Percentiles rank a stretch among this genome's conserved stretches.
Conservation (phyloP, 495 filamentous ascomycete species). For the Neurospora pannonica region DNA sequence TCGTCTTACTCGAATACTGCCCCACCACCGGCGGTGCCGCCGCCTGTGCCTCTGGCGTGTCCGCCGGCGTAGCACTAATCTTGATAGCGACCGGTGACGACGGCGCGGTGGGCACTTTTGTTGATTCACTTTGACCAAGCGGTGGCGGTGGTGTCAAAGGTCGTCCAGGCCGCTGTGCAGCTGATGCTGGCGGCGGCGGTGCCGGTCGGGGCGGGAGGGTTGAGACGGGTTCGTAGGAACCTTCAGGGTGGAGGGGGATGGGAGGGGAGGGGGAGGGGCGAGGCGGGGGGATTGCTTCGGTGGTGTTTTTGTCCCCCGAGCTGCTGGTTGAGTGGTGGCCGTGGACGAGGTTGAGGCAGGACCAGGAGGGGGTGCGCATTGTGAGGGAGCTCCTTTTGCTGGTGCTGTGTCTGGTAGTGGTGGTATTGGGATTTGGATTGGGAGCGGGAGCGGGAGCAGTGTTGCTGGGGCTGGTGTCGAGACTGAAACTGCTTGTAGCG, state of each 20-base stretch:
- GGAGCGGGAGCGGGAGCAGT: not conserved
- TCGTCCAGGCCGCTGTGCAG: not conserved
- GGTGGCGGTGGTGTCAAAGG: not conserved
- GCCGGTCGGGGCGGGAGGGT: not conserved
- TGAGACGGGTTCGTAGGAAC: not conserved
- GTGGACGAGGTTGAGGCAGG: not conserved
- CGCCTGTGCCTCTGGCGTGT: not conserved
- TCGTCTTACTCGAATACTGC: not conserved
- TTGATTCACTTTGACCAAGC: not conserved
- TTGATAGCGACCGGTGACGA: not conserved
- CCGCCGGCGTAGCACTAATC: not conserved
- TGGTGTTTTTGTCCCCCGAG: not conserved
- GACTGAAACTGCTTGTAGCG: not conserved
- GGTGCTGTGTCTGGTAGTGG: not conserved
- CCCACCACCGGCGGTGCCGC: not conserved
- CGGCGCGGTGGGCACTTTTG: not conserved
- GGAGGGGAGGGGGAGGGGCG: not conserved
- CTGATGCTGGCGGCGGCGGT: not conserved
- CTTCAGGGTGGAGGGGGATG: not conserved
- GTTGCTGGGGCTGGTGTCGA: not conserved
- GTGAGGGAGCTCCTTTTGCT: not conserved
- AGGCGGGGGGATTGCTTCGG: not conserved
- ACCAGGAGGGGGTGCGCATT: not conserved
- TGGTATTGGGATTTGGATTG: not conserved
- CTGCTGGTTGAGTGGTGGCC: not conserved